These are phyloP conservation scores for Psilocybe sp. DNA, from an alignment of 768 basidiomycete genomes.

Conservation along the genomic window DNA sequence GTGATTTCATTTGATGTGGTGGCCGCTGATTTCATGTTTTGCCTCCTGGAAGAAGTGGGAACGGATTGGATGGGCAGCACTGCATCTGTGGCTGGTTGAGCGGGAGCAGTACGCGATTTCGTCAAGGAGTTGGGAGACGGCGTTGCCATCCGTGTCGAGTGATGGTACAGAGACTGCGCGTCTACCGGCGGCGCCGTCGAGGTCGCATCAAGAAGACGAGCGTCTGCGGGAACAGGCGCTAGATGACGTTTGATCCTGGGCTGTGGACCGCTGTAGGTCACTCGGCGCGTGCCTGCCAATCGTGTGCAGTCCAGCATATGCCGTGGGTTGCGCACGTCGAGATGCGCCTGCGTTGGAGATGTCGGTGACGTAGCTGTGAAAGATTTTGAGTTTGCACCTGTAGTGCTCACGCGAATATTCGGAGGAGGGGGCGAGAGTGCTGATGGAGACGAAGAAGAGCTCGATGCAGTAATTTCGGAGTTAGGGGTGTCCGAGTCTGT, in stretches of 20 bases:
- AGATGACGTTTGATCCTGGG: conserved; percentile 1
- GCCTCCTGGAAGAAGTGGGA: too few relatives aligned
- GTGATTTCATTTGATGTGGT: too few relatives aligned
- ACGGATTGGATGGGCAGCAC: too few relatives aligned
- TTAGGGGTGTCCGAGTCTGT: conserved; percentile 10
- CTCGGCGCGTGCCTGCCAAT: conserved; percentile 19
- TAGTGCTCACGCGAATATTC: conserved; percentile 1
- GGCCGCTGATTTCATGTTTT: too few relatives aligned
- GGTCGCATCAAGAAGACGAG: too few relatives aligned
- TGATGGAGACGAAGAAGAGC: conserved; percentile 3
- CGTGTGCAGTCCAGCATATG: conserved; percentile 22
- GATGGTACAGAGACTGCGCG: conserved; percentile 6
- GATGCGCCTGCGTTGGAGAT: conserved; percentile 5
- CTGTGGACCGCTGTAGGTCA: conserved; percentile 18
- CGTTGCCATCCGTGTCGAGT: neutral
- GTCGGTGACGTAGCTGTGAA: conserved; percentile 12
- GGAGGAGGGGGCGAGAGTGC: neutral
- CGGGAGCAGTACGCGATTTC: too few relatives aligned
- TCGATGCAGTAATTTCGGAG: conserved; percentile 8
- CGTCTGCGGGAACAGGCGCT: too few relatives aligned
- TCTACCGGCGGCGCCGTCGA: too few relatives aligned
- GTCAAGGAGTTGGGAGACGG: too few relatives aligned
- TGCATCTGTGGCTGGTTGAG: too few relatives aligned
- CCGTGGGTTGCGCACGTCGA: conserved; percentile 21
- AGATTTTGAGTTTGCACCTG: conserved; percentile 9